Base-by-base conservation (phyloP, 768 basidiomycete species). In the Ramaria rubella region DNA sequence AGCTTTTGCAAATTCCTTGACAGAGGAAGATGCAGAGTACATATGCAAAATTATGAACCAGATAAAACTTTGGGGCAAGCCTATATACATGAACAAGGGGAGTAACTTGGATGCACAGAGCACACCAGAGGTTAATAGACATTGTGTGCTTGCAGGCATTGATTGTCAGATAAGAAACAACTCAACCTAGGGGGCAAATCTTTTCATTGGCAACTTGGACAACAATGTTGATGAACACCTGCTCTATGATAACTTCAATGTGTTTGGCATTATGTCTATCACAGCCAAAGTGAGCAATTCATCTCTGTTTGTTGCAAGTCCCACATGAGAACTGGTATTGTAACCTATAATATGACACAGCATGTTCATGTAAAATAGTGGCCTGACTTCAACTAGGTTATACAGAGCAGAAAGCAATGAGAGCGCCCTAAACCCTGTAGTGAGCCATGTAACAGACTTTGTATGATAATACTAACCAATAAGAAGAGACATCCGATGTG, bases 21-120 rank as follows among this genome's bases (percentile, higher is more conserved):
- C 94, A 36, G 94, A 98, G 75, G 94, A 96, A 70, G 96, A 98
- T 74, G 94, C 96, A 60, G 96, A 99, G 73, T 99, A 99, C 72
- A 94, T 94, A 57, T 97, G 95, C 81, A 96, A 97, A 79, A 97
- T 98, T 64, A 97, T 98, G 95, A 99, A 99, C 70, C 95, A 97
- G 78, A 98, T 99, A 69, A 99, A 99, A 72, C 72, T 99, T 52
- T 99, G 90, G 83, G 96, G 96, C 24, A 98, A 98, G 69, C 96
- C 96, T 30, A 96, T 99, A 58, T 80, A 95, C 62, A 94, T 99
- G 61, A 98, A 97, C 80, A 99, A 97, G 86, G 93, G 89, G 34
- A 58, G 31, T 36, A 19, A n/a, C n/a, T n/a, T 43, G 24, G 48
- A 34, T 43, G 27, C 50, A 45, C 29, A 24, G 23, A 26, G 17